Conservation (phyloP, 139 green algal genomes). For the Cymbomonas tetramitiformis region DNA sequence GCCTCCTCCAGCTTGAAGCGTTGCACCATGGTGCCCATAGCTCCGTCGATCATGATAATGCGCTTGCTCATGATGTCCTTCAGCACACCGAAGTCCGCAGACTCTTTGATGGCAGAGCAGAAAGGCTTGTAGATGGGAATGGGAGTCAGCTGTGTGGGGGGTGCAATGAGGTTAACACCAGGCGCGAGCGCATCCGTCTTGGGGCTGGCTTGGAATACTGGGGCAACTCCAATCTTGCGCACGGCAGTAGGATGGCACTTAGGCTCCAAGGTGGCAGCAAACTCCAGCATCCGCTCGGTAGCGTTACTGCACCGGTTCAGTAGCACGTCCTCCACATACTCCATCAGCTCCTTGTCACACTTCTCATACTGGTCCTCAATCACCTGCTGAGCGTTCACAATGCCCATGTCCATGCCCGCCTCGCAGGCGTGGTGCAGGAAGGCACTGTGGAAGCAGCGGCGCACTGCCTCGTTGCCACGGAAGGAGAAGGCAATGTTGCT, state of each 20-base stretch:
- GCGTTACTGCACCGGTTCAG: conserved; percentile 90
- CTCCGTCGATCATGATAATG: conserved; percentile 88
- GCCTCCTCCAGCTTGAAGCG: conserved; percentile 70
- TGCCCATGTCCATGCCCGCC: conserved; percentile 98
- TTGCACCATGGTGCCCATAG: conserved; percentile 88
- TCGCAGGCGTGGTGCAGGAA: conserved; percentile 87
- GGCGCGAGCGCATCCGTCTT: conserved; percentile 2
- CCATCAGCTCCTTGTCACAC: conserved; percentile 93
- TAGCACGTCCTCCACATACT: conserved; percentile 91
- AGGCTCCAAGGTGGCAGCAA: conserved; percentile 70
- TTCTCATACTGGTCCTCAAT: conserved; percentile 86
- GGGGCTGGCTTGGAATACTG: conserved; percentile 6
- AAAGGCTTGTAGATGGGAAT: conserved; percentile 13
- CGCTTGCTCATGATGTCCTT: conserved; percentile 67
- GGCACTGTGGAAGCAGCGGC: conserved; percentile 76
- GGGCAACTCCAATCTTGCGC: conserved; percentile 10
- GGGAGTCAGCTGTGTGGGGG: background rate
- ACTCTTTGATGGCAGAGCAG: background rate
- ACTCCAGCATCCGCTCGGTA: conserved; percentile 89
- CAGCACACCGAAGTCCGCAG: conserved; percentile 49
- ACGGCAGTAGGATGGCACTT: conserved; percentile 74
- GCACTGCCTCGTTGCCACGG: conserved; percentile 88
- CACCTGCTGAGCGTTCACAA: conserved; percentile 87
- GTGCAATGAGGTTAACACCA: conserved; percentile 13
- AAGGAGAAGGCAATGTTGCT: conserved; percentile 98